Evolutionary conservation across 1,139 yeast species (phyloP).

Genomic region (Hansenula sp.): DNA sequence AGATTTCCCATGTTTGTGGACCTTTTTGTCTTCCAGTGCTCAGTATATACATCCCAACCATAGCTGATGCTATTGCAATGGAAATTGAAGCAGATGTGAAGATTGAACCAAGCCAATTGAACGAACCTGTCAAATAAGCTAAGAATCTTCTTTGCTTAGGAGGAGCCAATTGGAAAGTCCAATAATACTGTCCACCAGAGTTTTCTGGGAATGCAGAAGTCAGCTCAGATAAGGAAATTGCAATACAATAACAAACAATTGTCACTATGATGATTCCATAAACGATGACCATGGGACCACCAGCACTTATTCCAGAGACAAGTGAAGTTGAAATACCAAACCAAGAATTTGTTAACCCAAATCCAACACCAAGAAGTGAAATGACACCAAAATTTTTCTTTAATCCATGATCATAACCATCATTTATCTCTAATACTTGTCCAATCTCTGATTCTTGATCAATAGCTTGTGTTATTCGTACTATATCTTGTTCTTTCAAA

Average conservation of each 20-base stretch:
- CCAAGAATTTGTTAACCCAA: conserved; percentile 70
- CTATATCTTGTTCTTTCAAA: too few species aligned
- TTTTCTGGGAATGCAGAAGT: conserved; percentile 54
- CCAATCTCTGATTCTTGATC: too few species aligned
- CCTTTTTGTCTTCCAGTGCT: conserved; percentile 39
- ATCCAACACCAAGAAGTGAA: conserved; percentile 59
- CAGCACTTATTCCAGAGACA: conserved; percentile 59
- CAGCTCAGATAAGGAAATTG: conserved; percentile 49
- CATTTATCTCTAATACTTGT: too few species aligned
- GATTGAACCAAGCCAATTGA: conserved; percentile 58
- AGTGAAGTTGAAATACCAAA: conserved; percentile 64
- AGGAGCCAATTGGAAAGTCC: conserved; percentile 56
- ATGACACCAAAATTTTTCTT: conserved; percentile 32
- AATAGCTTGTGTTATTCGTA: too few species aligned
- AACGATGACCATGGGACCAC: conserved; percentile 65
- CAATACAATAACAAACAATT: conserved; percentile 44
- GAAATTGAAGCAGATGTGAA: conserved; percentile 61
- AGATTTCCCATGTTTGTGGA: conserved; percentile 55
- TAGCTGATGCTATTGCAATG: conserved; percentile 44
- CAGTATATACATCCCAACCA: conserved; percentile 54
- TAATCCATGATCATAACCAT: too few species aligned
- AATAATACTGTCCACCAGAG: conserved; percentile 65
- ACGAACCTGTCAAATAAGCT: conserved; percentile 54
- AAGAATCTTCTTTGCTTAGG: conserved; percentile 44
- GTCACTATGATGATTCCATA: conserved; percentile 68